Percentiles rank a stretch among this genome's conserved stretches.
These are phyloP conservation scores for Vanrija pseudolonga DNA, from an alignment of 1,284 basidiomycete species.

Conservation along the genomic window DNA sequence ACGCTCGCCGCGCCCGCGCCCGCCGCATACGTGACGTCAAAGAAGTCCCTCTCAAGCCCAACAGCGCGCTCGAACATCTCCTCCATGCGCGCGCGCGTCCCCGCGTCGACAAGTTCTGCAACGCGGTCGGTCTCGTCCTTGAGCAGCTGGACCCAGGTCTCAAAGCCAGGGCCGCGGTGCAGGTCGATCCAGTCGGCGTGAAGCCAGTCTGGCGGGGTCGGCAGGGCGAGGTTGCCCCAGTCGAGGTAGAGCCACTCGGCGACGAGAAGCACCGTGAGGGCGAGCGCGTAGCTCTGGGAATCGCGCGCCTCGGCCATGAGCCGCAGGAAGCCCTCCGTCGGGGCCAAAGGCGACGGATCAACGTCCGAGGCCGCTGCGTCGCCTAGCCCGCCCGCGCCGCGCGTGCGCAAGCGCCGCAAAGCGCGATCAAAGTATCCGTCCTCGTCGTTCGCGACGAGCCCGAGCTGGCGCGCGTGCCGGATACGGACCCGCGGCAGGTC, in stretches of 20 bases:
- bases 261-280: constrained; percentile 15
- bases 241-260: constrained; percentile 23
- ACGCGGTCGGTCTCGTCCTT: constrained; percentile 13
- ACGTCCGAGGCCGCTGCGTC: background rate
- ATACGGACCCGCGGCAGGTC: constrained; percentile 12
- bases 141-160: constrained; percentile 12
- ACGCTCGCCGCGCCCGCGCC: too few species aligned
- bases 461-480: constrained; percentile 10
- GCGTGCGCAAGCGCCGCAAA: constrained; percentile 3
- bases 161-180: constrained; percentile 14
- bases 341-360: background rate
- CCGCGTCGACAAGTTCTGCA: background rate
- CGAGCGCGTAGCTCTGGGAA: constrained; percentile 3
- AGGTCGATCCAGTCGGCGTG: constrained; percentile 21
- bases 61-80: constrained; percentile 9
- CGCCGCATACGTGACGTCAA: constrained; percentile 7
- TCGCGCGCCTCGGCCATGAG: constrained; percentile 9
- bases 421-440: constrained; percentile 17
- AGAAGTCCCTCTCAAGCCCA: constrained; percentile 13
- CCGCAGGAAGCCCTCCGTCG: constrained; percentile 3
- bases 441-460: constrained; percentile 15
- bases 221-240: constrained; percentile 6
- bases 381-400: background rate
- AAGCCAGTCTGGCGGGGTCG: constrained; percentile 8
- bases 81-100: constrained; percentile 1